Base-by-base conservation (phyloP, 2,329 filamentous ascomycete genomes). In the Cytospora mali region DNA sequence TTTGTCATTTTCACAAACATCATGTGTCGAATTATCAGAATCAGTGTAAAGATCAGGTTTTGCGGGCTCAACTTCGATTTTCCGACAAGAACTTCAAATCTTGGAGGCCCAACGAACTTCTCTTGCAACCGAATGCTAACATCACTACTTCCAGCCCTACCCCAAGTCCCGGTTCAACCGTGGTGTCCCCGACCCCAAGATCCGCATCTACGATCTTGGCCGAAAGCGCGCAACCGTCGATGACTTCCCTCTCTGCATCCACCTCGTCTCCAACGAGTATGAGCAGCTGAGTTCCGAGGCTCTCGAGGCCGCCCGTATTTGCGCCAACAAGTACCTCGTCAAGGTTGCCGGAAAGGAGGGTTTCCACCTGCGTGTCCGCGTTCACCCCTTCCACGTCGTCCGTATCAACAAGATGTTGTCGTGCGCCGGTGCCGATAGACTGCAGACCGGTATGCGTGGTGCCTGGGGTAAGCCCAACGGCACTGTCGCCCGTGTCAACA, bases 371-470 rank as follows among this genome's bases (percentile, higher is more conserved):
- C 87, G 88, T 74, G 85, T 90, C 77, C 88, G 95, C 79, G 93
- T 93, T 77, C 95, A 99, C 88, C 95, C 95, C 72, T 99, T 92
- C 92, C 95, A 99, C 88, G 95, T 99, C 84, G 91, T 99, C 87
- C 95, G 95, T 84, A 99, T 99, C 93, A 99, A 99, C 93, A 99
- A 99, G 91, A 99, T 99, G 95, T 94, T 99, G 92, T 98, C 95
- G 79, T 99, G 95, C 83, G 95, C 95, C 77, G 95, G 95, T 88
- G 95, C 95, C 89, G 95, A 99, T 98, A 93, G 95, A 90, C 87
- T 99, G 82, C 95, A 99, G 85, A 99, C 95, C 74, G 95, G 95
- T 87, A 99, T 99, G 95, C 94, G 95, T 90, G 95, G 95, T 89
- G 95, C 95, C 75, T 99, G 93, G 89, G 95, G 95, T 79, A 99